A percentile compares a stretch with the other conserved stretches of the same genome.
These are phyloP conservation scores for Wickerhamiella azyma DNA, from an alignment of 805 yeast genomes.

Conservation along the genomic window DNA sequence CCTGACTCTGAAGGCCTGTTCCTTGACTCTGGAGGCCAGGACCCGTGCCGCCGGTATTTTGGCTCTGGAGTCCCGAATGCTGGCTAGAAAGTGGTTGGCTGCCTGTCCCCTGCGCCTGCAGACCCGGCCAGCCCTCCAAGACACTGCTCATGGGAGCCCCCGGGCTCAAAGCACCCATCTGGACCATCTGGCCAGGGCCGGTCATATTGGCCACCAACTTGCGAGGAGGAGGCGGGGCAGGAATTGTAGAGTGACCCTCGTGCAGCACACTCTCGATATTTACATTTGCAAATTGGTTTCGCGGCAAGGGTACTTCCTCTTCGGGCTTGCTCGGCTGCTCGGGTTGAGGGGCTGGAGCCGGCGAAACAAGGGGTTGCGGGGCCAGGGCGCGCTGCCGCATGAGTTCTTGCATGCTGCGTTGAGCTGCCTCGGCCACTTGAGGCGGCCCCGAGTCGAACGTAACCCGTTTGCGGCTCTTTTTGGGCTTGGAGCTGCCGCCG, in stretches of 20 bases:
- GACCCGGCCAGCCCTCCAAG: not conserved
- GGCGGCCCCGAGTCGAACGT: slow-evolving; percentile 27
- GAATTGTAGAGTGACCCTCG: slow-evolving; percentile 40
- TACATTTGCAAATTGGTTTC: slow-evolving; percentile 61
- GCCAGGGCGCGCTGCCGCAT: slow-evolving; percentile 20
- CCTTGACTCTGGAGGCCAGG: not conserved
- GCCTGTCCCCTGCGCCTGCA: not conserved
- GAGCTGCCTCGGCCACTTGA: slow-evolving; percentile 29
- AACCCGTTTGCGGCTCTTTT: slow-evolving; percentile 22
- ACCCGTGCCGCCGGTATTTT: not conserved
- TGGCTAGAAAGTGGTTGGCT: not conserved
- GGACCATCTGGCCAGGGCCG: slow-evolving; percentile 13
- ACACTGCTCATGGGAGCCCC: slow-evolving; percentile 5
- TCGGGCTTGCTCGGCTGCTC: slow-evolving; percentile 17
- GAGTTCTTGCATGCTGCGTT: slow-evolving; percentile 27
- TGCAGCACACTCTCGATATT: slow-evolving; percentile 65
- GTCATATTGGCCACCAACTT: slow-evolving; percentile 13
- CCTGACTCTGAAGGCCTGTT: no score
- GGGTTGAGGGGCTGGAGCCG: slow-evolving; percentile 11
- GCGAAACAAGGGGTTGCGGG: slow-evolving; percentile 16
- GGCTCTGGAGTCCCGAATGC: not conserved
- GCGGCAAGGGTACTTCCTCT: slow-evolving; percentile 56
- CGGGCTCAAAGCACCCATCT: slow-evolving; percentile 7
- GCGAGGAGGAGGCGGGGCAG: slow-evolving; percentile 27
- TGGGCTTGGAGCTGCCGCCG: slow-evolving; percentile 29